Evolutionary conservation across 257 asterid genomes (phyloP).

Genomic region (Penstemon eatonii): DNA sequence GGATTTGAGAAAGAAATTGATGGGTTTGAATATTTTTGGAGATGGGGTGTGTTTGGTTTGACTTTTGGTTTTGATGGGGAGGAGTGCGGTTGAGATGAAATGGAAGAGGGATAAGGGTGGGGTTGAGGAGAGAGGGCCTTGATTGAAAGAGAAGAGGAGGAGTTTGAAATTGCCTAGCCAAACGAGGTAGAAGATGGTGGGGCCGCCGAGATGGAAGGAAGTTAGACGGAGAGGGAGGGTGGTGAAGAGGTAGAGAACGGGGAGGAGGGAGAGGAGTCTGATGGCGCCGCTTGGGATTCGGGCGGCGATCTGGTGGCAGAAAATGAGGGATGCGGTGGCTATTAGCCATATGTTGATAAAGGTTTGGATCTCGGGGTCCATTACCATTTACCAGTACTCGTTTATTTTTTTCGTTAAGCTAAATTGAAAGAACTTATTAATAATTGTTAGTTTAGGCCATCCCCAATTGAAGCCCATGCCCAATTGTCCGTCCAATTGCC

Average conservation of each 20-base stretch:
- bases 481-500: too few relatives aligned
- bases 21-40: background rate
- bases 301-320: constrained; percentile 45
- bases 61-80: constrained; percentile 51
- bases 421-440: background rate
- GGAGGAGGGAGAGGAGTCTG: constrained; percentile 52
- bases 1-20: constrained; percentile 28
- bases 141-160: constrained; percentile 59
- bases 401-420: background rate
- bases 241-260: constrained; percentile 55
- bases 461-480: too few relatives aligned
- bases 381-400: background rate
- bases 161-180: constrained; percentile 82
- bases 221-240: constrained; percentile 51
- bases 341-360: constrained; percentile 46
- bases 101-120: constrained; percentile 44
- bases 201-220: constrained; percentile 38
- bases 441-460: too few relatives aligned
- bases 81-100: constrained; percentile 55
- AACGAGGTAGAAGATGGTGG: constrained; percentile 55
- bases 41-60: background rate
- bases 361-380: constrained; percentile 40
- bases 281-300: constrained; percentile 42
- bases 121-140: constrained; percentile 45
- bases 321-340: constrained; percentile 39